A percentile compares a stretch with the other conserved stretches of the same genome.
phyloP scores from a whole-genome alignment of 163 green algal genomes.

The Scenedesmus sp. region DNA sequence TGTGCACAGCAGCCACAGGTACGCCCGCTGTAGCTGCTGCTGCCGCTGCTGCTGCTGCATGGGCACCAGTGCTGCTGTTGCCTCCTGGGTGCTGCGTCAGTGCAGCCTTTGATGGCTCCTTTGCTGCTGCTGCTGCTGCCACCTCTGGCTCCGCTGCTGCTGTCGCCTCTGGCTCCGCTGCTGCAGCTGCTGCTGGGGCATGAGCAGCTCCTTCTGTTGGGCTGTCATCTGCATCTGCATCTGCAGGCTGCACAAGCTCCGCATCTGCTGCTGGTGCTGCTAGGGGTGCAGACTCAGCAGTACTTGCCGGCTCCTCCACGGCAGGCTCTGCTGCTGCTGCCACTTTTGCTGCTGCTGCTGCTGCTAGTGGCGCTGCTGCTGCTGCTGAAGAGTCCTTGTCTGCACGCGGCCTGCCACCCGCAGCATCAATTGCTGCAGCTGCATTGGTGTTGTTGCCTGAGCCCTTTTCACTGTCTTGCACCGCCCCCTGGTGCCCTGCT shows the following conservation, averaged over 20 bases:
- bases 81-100: neutral
- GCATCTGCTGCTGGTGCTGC: neutral
- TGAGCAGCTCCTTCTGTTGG: neutral
- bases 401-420: neutral
- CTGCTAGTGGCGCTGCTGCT: neutral
- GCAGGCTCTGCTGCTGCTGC: neutral
- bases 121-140: neutral
- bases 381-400: neutral
- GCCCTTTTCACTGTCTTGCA: neutral
- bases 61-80: neutral
- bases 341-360: neutral
- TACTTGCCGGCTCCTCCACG: neutral
- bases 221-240: neutral
- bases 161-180: neutral
- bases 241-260: neutral
- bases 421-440: neutral
- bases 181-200: neutral
- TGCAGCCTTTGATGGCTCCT: neutral
- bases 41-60: conserved; percentile 1
- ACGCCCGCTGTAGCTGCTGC: neutral
- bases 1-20: neutral
- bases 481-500: neutral
- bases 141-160: neutral
- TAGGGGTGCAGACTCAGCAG: neutral
- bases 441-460: neutral